Evolutionary conservation across 352 stramenopile genomes (phyloP), one percentile per base, ranked within the genome.

Genomic region (Pythium sp.): DNA sequence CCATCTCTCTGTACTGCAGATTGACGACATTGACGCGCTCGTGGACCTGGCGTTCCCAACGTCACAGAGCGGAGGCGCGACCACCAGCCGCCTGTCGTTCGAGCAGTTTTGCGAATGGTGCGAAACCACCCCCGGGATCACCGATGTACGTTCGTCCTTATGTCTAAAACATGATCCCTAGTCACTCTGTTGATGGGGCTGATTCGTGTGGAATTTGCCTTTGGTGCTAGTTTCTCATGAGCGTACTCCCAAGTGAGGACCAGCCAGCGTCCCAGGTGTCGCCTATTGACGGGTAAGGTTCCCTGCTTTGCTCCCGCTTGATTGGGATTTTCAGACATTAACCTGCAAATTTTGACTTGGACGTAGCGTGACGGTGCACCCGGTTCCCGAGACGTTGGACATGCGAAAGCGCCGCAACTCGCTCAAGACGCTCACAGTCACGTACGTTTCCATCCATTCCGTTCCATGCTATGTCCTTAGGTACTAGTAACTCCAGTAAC

Each of bases 101-200:
- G 86, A 97, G 9, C 79, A 96, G 59, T 97, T 98, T 68, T 84
- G 80, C 57, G 77, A 84, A 22, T 97, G 89, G 89, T 94, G 91
- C 68, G 82, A 93, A 57, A 78, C 74, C 64, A 95, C 85, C 5
- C 88, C 90, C 1, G 83, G 83, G 8, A 83, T 95, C 65, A 82
- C 79, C 0, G 87, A 92, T 41, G 87, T 95, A 72, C 46, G 78
- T 58, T 67, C 20, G 1, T 28, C 6, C 6, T 32, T 26, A 26
- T 26, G 24, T 26, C 24, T 26, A 26, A 14, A 20, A 26, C 8
- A 1, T 53, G 36, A 18, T 6, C 32, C 9, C 5, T 20, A 47
- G 14, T n/a, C 4, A 20, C 14, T n/a, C 12, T 20, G 15, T 20
- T 20, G 38, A 47, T 5, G 38, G n/a, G 5, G 1, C 38, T 47